Evolutionary conservation across 2,329 filamentous ascomycete species (phyloP).

Genomic region (Ilyonectria robusta): DNA sequence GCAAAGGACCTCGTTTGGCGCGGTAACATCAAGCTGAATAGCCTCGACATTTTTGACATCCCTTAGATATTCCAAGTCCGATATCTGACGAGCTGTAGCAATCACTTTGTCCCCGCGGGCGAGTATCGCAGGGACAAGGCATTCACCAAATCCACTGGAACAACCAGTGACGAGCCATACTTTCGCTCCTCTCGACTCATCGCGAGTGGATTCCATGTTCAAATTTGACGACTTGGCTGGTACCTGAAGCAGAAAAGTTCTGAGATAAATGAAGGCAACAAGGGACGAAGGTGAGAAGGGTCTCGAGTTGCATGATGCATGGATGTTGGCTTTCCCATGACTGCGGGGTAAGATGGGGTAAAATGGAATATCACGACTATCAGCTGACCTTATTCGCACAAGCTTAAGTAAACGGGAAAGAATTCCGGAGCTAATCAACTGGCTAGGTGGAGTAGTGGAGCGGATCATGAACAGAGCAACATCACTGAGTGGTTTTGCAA

Average conservation of each 20-base stretch:
- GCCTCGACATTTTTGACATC: background rate
- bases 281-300: background rate
- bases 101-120: slow-evolving; percentile 10
- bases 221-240: background rate
- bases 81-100: background rate
- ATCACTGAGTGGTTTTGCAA: too few relatives aligned
- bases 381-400: background rate
- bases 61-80: background rate
- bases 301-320: background rate
- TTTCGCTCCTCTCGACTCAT: background rate
- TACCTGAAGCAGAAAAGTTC: background rate
- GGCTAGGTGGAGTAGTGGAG: background rate
- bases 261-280: background rate
- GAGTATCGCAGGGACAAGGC: background rate
- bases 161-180: slow-evolving; percentile 8
- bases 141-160: background rate
- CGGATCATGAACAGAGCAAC: too few relatives aligned
- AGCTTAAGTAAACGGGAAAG: background rate
- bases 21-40: background rate
- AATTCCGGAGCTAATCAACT: background rate
- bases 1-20: background rate
- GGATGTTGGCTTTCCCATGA: background rate
- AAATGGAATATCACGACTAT: background rate
- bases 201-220: background rate
- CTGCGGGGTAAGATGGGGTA: background rate